Conservation (phyloP, 179 eudicot genomes). For the Beta lomatogona region DNA sequence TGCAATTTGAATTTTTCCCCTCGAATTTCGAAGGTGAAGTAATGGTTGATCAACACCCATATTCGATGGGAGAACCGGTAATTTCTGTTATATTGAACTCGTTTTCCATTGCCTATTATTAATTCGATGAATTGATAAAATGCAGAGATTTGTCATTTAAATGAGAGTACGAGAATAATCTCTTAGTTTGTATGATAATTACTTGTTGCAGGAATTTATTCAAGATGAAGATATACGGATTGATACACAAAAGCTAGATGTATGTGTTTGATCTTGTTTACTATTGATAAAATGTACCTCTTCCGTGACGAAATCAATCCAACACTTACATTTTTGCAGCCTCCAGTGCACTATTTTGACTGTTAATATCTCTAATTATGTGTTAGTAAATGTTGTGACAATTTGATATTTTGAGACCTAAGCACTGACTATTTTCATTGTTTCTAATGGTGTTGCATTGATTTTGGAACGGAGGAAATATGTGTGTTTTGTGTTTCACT, state of each 20-base stretch:
- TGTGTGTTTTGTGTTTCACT: no score
- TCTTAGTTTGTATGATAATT: background rate
- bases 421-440: no score
- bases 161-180: no score
- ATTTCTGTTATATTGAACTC: background rate
- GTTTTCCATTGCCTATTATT: background rate
- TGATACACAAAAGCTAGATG: slow-evolving; percentile 80
- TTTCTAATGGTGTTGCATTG: no score
- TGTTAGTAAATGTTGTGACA: no score
- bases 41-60: slow-evolving; percentile 40
- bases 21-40: background rate
- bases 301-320: background rate
- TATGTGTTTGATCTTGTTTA: slow-evolving; percentile 20
- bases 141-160: background rate
- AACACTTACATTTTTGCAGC: no score
- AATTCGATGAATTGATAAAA: background rate
- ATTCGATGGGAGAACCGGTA: slow-evolving; percentile 29
- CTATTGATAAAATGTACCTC: background rate
- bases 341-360: no score
- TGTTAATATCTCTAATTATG: no score
- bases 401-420: no score
- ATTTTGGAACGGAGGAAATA: no score
- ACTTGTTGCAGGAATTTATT: slow-evolving; percentile 41
- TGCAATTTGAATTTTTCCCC: background rate
- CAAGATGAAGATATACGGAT: slow-evolving; percentile 62